phyloP scores from a whole-genome alignment of 352 stramenopile species.

The Peronosclerospora sorghi region DNA sequence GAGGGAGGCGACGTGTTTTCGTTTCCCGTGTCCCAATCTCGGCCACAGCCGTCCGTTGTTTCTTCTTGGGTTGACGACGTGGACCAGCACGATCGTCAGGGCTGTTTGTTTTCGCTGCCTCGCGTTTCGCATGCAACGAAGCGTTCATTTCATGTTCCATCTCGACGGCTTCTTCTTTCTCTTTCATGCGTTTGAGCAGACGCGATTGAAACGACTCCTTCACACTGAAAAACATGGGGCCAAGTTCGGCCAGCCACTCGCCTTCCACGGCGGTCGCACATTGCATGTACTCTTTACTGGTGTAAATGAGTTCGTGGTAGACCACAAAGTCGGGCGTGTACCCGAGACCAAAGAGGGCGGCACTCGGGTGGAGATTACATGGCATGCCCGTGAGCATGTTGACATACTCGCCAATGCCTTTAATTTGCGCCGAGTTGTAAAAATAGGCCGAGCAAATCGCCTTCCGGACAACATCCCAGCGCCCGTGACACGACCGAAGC shows the following conservation, averaged over 20 bases:
- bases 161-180: constrained; percentile 42
- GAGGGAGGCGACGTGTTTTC: constrained; percentile 45
- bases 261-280: constrained; percentile 96
- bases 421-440: constrained; percentile 98
- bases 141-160: constrained; percentile 84
- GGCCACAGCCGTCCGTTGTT: constrained; percentile 49
- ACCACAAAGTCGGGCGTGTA: constrained; percentile 99
- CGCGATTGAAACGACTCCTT: constrained; percentile 94
- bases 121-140: constrained; percentile 14
- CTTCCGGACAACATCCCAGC: constrained; percentile 97
- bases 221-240: constrained; percentile 98
- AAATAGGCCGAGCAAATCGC: constrained; percentile 99
- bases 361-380: constrained; percentile 94
- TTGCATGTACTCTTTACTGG: constrained; percentile 98
- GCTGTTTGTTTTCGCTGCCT: constrained; percentile 10
- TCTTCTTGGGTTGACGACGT: constrained; percentile 41
- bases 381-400: constrained; percentile 99
- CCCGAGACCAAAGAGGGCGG: constrained; percentile 94
- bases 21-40: constrained; percentile 35
- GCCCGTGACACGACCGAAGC: constrained; percentile 81
- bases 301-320: constrained; percentile 99
- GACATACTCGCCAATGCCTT: constrained; percentile 99
- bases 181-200: constrained; percentile 85
- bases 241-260: constrained; percentile 99
- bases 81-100: constrained; percentile 4